Percentiles rank a stretch among this genome's conserved stretches.
These are phyloP conservation scores for Mesembryanthemum crystallinum DNA, from an alignment of 148 eudicot species.

Conservation along the genomic window DNA sequence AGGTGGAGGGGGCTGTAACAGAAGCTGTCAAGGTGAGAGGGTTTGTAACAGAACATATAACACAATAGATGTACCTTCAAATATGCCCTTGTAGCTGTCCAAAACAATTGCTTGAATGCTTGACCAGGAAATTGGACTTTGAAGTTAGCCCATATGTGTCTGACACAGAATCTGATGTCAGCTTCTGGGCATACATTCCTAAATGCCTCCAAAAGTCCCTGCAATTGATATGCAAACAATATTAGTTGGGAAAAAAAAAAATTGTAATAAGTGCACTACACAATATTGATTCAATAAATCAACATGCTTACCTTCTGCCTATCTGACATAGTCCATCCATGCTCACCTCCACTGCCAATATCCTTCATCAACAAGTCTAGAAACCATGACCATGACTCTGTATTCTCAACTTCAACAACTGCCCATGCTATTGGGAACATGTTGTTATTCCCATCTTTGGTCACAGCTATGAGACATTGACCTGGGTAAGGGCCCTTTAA, in stretches of 20 bases:
- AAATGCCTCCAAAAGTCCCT: neutral
- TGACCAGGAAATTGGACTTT: neutral
- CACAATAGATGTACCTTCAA: neutral
- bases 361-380: neutral
- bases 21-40: too few relatives aligned
- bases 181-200: neutral
- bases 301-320: too few relatives aligned
- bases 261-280: neutral
- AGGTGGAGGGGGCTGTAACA: too few relatives aligned
- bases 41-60: neutral
- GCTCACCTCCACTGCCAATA: neutral
- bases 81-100: neutral
- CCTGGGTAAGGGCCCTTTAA: neutral
- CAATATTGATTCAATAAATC: too few relatives aligned
- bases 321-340: neutral
- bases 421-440: conserved; percentile 1
- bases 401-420: conserved; percentile 10
- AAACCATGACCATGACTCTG: conserved; percentile 1
- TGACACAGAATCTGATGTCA: neutral
- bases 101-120: neutral
- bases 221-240: neutral
- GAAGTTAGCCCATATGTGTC: conserved; percentile 8
- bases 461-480: neutral
- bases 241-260: too few relatives aligned
- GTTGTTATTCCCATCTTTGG: conserved; percentile 6